Percentiles rank a stretch among this genome's conserved stretches.
Conservation (phyloP, 345 rosid species). For the Toxicodendron radicans region DNA sequence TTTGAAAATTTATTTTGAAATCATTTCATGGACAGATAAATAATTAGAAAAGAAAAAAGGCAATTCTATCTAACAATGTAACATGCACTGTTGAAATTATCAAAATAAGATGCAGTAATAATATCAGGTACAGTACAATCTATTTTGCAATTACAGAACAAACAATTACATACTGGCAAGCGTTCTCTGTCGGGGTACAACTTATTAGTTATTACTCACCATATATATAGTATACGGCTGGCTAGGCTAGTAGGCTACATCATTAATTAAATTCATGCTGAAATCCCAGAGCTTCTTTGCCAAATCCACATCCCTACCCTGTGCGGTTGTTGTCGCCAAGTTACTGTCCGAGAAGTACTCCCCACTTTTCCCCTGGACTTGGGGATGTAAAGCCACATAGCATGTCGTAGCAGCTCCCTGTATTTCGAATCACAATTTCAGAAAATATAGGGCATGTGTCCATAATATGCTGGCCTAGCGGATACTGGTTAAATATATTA, state of each 20-base stretch:
- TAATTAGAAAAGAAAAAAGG: no score
- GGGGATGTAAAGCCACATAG: constrained; percentile 61
- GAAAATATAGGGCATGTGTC: neutral
- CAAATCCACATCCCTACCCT: constrained; percentile 38
- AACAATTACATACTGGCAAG: no score
- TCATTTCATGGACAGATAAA: no score
- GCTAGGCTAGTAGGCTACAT: neutral
- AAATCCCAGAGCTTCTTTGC: constrained; percentile 62
- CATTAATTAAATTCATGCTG: constrained; percentile 43
- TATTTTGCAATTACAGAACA: no score
- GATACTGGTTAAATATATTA: no score
- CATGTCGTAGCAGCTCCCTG: constrained; percentile 72
- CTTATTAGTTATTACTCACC: neutral
- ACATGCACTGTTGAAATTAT: no score
- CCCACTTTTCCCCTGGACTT: constrained; percentile 46
- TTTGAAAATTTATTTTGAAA: no score
- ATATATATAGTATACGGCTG: neutral
- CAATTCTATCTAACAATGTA: no score
- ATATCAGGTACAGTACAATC: no score
- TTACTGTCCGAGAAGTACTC: constrained; percentile 53
- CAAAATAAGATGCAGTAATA: no score
- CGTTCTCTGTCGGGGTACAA: no score
- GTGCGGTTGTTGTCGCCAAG: constrained; percentile 29
- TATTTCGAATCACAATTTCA: neutral
- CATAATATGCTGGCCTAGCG: neutral